A percentile compares a stretch with the other conserved stretches of the same genome.
Conservation (phyloP, 2,329 filamentous ascomycete species). For the Ophidiomyces ophidiicola region DNA sequence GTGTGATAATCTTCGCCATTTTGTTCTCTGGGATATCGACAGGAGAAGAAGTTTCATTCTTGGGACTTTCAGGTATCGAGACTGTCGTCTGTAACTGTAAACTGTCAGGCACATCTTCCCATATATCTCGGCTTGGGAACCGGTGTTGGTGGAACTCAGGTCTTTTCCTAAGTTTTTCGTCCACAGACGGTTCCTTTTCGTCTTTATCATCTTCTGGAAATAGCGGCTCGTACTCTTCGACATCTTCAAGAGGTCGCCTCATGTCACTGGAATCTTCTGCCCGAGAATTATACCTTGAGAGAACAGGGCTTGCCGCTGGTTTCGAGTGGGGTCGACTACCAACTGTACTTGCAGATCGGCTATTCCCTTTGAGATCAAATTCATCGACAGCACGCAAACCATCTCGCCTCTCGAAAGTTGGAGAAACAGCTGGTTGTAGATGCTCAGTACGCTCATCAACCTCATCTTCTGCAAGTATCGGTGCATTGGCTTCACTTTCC, state of each 20-base stretch:
- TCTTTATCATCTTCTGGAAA: conserved; percentile 69
- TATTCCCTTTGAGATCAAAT: conserved; percentile 40
- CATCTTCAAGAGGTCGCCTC: conserved; percentile 64
- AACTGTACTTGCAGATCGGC: conserved; percentile 42
- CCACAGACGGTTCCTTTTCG: conserved; percentile 37
- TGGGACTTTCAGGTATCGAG: conserved; percentile 58
- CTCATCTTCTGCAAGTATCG: conserved; percentile 83
- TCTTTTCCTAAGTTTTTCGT: conserved; percentile 29
- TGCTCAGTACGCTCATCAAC: conserved; percentile 56
- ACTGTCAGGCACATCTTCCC: conserved; percentile 90
- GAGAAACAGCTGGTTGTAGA: conserved; percentile 71
- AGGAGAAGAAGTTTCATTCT: conserved; percentile 30
- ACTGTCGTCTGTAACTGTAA: conserved; percentile 67
- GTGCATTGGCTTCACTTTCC: conserved; percentile 47
- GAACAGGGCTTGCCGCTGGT: conserved; percentile 41
- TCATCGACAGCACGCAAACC: conserved; percentile 35
- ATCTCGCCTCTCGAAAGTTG: conserved; percentile 51
- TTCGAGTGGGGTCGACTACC: conserved; percentile 54
- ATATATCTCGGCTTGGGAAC: conserved; percentile 91
- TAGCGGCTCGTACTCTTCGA: conserved; percentile 87
- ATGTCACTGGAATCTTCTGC: conserved; percentile 39
- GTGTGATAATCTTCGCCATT: conserved; percentile 29
- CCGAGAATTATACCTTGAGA: conserved; percentile 44
- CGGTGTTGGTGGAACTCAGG: conserved; percentile 47
- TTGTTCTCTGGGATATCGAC: conserved; percentile 40